A percentile compares a stretch with the other conserved stretches of the same genome.
These are phyloP conservation scores for Suaeda aralocaspica DNA, from an alignment of 148 eudicot species.

Conservation along the genomic window DNA sequence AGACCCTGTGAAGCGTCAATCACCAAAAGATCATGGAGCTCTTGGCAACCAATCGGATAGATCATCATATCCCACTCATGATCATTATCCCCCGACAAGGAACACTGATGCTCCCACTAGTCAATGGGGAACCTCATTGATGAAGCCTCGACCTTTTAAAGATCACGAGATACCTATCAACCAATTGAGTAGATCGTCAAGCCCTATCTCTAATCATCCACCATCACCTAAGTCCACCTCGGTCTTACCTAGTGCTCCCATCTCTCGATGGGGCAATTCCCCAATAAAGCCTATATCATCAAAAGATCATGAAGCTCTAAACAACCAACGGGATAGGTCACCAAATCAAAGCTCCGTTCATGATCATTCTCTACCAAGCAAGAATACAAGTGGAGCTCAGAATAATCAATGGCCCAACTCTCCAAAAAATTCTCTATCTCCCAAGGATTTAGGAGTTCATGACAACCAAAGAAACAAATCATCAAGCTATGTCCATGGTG, in stretches of 20 bases:
- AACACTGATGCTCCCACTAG: slow-evolving; percentile 1
- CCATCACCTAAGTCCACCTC: not conserved
- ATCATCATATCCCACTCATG: slow-evolving; percentile 7
- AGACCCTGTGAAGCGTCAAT: not conserved
- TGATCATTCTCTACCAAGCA: not conserved
- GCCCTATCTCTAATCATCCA: not conserved
- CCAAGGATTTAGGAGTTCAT: not conserved
- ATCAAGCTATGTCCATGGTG: slow-evolving; percentile 16
- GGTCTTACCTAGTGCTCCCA: too few relatives aligned
- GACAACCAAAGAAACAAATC: slow-evolving; percentile 10
- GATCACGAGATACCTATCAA: not conserved
- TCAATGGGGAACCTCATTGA: slow-evolving; percentile 10
- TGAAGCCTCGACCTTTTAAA: not conserved
- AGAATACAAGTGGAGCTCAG: not conserved
- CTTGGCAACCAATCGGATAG: slow-evolving; percentile 10
- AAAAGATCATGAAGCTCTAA: slow-evolving; percentile 1
- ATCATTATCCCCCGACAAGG: slow-evolving; percentile 6
- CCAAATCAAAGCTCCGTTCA: not conserved
- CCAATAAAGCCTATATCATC: not conserved
- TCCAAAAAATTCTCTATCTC: not conserved
- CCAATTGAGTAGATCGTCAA: not conserved
- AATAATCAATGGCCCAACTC: not conserved
- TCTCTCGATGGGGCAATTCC: not conserved
- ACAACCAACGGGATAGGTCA: not conserved
- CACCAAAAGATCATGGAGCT: slow-evolving; percentile 7